These are phyloP conservation scores for Melaleuca alternifolia DNA, from an alignment of 345 rosid genomes.

Conservation along the genomic window DNA sequence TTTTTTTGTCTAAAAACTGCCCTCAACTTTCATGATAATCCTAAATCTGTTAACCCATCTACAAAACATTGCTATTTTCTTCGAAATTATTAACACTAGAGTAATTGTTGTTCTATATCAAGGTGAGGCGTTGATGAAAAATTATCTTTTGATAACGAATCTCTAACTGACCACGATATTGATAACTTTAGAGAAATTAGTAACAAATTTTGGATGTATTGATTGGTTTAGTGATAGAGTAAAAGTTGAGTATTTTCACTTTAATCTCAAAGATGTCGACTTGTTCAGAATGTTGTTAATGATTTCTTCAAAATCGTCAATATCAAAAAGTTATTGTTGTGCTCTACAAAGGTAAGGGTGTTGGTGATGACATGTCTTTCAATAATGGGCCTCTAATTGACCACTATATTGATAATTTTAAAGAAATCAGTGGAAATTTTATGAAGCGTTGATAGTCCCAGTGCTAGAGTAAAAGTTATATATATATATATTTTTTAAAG, in stretches of 20 bases:
- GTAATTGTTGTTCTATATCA: background rate
- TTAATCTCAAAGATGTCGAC: too few relatives aligned
- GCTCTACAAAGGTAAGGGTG: too few relatives aligned
- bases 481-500: too few relatives aligned
- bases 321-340: too few relatives aligned
- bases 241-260: background rate
- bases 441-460: too few relatives aligned
- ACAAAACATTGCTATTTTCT: background rate
- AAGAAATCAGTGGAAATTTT: too few relatives aligned
- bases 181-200: background rate
- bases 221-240: background rate
- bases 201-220: rapidly evolving
- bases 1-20: background rate
- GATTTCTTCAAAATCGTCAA: too few relatives aligned
- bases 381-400: too few relatives aligned
- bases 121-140: background rate
- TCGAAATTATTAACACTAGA: background rate
- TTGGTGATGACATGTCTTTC: too few relatives aligned
- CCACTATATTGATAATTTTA: too few relatives aligned
- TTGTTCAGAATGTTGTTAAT: too few relatives aligned
- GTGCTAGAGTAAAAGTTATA: too few relatives aligned
- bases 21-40: background rate
- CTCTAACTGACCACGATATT: rapidly evolving
- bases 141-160: rapidly evolving
- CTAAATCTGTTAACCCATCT: rapidly evolving